These are phyloP conservation scores for Furculomyces boomerangus DNA, from an alignment of 371 early-diverging fungal species.

Conservation along the genomic window DNA sequence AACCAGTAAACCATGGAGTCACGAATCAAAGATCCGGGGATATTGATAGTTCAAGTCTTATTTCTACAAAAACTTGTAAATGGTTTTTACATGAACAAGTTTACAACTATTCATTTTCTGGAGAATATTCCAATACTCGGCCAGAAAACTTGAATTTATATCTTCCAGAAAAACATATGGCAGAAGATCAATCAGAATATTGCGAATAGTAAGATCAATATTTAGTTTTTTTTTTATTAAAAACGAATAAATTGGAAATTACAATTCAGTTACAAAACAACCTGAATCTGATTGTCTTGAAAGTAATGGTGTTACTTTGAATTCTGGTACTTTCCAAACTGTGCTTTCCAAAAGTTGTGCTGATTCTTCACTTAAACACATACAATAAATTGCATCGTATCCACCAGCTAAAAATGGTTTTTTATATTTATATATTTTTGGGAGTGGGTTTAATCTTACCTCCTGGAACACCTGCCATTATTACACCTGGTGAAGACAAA, in stretches of 20 bases:
- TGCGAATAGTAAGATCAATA: too few relatives aligned
- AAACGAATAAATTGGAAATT: too few relatives aligned
- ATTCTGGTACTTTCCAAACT: background rate
- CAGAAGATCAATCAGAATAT: too few relatives aligned
- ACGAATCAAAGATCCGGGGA: background rate
- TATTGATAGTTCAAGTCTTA: background rate
- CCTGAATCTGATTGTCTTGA: background rate
- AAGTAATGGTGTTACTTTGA: background rate
- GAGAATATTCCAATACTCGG: slow-evolving; percentile 23
- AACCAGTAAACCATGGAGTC: too few relatives aligned
- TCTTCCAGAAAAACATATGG: slow-evolving; percentile 36
- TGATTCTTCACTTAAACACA: slow-evolving; percentile 21
- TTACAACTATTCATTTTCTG: slow-evolving; percentile 36
- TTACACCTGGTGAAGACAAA: slow-evolving; percentile 48
- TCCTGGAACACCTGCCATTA: slow-evolving; percentile 88
- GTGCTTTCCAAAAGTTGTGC: slow-evolving; percentile 1
- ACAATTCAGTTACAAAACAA: too few relatives aligned
- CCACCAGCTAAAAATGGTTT: slow-evolving; percentile 85
- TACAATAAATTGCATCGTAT: slow-evolving; percentile 86
- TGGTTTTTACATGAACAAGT: slow-evolving; percentile 92
- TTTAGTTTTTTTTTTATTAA: too few relatives aligned
- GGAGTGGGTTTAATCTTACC: slow-evolving; percentile 26
- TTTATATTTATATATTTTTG: too few relatives aligned
- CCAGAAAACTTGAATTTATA: slow-evolving; percentile 60
- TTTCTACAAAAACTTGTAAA: slow-evolving; percentile 28